These are phyloP conservation scores for Eustoma russellianum DNA, from an alignment of 257 asterid species.

Conservation along the genomic window DNA sequence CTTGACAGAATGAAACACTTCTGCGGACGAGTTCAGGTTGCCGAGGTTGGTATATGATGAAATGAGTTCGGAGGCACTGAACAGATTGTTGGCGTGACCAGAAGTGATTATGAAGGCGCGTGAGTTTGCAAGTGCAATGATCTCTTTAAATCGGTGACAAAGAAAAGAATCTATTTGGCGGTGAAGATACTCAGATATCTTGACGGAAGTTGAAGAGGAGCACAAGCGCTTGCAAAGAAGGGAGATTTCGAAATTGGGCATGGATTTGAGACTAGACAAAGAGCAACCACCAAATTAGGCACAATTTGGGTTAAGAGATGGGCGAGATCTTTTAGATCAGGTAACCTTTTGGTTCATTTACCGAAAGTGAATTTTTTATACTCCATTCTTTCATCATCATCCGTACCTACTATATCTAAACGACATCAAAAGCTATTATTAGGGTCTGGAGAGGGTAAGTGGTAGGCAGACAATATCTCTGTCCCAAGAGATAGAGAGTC, in stretches of 20 bases:
- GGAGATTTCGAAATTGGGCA: constrained; percentile 27
- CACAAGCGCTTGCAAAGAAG: constrained; percentile 22
- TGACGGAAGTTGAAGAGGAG: constrained; percentile 16
- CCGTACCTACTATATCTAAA: no score
- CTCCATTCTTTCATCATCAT: no score
- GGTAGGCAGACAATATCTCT: no score
- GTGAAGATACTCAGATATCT: constrained; percentile 23
- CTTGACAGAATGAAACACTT: constrained; percentile 37
- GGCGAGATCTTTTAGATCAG: no score
- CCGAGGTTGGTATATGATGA: constrained; percentile 47
- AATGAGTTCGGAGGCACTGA: constrained; percentile 57
- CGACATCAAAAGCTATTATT: no score
- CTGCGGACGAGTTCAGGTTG: constrained; percentile 33
- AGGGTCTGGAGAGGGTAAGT: no score
- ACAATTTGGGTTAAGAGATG: no score
- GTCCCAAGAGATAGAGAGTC: no score
- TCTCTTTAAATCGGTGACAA: constrained; percentile 17
- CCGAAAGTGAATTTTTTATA: no score
- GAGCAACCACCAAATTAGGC: no score
- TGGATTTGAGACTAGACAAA: no score
- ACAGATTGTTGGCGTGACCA: constrained; percentile 41
- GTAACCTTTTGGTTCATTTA: no score
- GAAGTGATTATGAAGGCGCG: constrained; percentile 47
- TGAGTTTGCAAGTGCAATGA: constrained; percentile 25
- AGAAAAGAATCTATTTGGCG: constrained; percentile 32